Base-by-base conservation (phyloP, 2,329 filamentous ascomycete genomes). In the Fusarium succisae region DNA sequence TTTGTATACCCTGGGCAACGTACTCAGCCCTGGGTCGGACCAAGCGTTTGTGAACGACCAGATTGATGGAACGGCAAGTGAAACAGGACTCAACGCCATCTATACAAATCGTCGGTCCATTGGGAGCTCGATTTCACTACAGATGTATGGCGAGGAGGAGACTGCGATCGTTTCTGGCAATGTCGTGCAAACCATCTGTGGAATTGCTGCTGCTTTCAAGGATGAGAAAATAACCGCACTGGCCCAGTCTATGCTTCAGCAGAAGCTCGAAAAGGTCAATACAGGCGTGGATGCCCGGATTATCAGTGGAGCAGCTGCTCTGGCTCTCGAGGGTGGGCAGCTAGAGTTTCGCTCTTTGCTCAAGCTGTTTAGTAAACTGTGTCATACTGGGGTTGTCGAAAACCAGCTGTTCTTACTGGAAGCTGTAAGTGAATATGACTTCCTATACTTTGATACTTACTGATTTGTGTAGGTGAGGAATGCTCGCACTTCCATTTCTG, bases 1-100 rank as follows among this genome's bases (percentile, higher is more conserved):
- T 2, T 86, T 99, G 15, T 99, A 99, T 83, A 96, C 95, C 1
- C 87, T 99, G n/a, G 96, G 96, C 26, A 99, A 99, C 80, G 93
- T 98, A 8, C 87, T 99, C 20, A 98, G 95, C 76, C 92, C 94
- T 10, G 91, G 89, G 53, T 87, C 87, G 20, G 89, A 89, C 65
- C 84, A 86, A 47, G 85, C 83, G 50, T 84, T 88, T 61, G 85
- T 86, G 38, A 90, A 92, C 74, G 88, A 88, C 9, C 81, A 83
- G 38, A 75, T 82, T 41, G 87, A 87, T 69, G 85, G 84, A 41
- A 77, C 76, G 26, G 81, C 80, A 66, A 83, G 84, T 77, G 83
- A 83, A 59, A 78, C 83, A 12, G 82, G 77, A 2, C 62, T 83
- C 28, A 78, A 83, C 1, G 81, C 84, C 15, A 83, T 90, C 2